Conservation (phyloP, 2,329 filamentous ascomycete species). For the Neonectria sp. region DNA sequence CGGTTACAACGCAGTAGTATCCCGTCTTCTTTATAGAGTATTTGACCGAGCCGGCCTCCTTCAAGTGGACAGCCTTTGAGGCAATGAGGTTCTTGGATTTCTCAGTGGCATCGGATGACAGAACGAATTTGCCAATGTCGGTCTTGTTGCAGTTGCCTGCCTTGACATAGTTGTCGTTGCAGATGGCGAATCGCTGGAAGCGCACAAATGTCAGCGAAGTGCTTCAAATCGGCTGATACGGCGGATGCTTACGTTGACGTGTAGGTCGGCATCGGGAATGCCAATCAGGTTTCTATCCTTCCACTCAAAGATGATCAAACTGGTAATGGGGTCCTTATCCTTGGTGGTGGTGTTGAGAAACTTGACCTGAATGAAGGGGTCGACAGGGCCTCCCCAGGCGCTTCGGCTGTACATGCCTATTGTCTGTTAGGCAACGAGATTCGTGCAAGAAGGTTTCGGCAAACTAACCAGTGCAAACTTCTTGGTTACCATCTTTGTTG, state of each 20-base stretch:
- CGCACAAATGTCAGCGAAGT: conserved; percentile 17
- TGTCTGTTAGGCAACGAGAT: conserved; percentile 26
- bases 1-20: conserved; percentile 94
- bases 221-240: conserved; percentile 3
- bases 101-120: conserved; percentile 82
- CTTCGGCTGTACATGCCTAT: conserved; percentile 92
- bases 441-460: neutral
- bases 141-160: conserved; percentile 80
- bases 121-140: conserved; percentile 88
- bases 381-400: conserved; percentile 88
- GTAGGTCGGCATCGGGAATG: conserved; percentile 69
- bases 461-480: conserved; percentile 80
- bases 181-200: conserved; percentile 70
- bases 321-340: conserved; percentile 79
- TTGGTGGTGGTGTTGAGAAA: conserved; percentile 76
- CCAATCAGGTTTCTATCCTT: conserved; percentile 86
- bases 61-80: conserved; percentile 87
- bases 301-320: conserved; percentile 95
- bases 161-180: conserved; percentile 79
- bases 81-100: conserved; percentile 80
- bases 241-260: conserved; percentile 64
- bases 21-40: conserved; percentile 92
- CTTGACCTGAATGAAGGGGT: conserved; percentile 91
- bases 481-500: conserved; percentile 81
- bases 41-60: conserved; percentile 79